Evolutionary conservation across 140 eudicot genomes (phyloP).

Genomic region (Stevia rebaudiana): DNA sequence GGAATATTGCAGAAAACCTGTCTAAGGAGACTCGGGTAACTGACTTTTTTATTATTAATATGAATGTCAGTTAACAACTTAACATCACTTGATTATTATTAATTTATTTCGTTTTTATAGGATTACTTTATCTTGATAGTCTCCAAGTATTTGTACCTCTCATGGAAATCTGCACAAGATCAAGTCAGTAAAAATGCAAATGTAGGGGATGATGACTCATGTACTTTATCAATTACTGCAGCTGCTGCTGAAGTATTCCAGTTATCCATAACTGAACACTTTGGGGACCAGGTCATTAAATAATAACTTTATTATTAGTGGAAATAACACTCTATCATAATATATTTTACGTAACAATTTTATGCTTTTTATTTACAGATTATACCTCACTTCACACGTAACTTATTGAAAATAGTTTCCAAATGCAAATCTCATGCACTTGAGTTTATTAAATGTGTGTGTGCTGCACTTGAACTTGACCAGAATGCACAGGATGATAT

Average conservation of each 20-base stretch:
- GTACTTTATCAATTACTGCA: slow-evolving; percentile 91
- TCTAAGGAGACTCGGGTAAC: slow-evolving; percentile 72
- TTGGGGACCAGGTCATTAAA: slow-evolving; percentile 60
- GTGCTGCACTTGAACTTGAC: slow-evolving; percentile 84
- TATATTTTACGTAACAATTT: not conserved
- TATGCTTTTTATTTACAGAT: slow-evolving; percentile 46
- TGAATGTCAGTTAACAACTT: slow-evolving; percentile 18
- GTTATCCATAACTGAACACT: slow-evolving; percentile 47
- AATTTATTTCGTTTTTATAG: slow-evolving; percentile 36
- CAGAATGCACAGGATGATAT: slow-evolving; percentile 84
- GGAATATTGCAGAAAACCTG: slow-evolving; percentile 82
- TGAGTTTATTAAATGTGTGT: slow-evolving; percentile 77
- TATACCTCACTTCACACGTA: slow-evolving; percentile 57
- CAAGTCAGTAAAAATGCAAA: slow-evolving; percentile 43
- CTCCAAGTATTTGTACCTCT: slow-evolving; percentile 70
- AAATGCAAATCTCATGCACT: slow-evolving; percentile 54
- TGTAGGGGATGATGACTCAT: slow-evolving; percentile 46
- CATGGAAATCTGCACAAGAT: slow-evolving; percentile 79
- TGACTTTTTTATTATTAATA: slow-evolving; percentile 13
- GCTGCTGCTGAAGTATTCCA: slow-evolving; percentile 77
- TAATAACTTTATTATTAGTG: not conserved
- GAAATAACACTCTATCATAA: not conserved
- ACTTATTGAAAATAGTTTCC: slow-evolving; percentile 62
- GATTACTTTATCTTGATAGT: slow-evolving; percentile 69
- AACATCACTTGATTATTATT: not conserved